These are phyloP conservation scores for Diphasiastrum complanatum DNA, from an alignment of 83 land plant genomes.

Conservation along the genomic window DNA sequence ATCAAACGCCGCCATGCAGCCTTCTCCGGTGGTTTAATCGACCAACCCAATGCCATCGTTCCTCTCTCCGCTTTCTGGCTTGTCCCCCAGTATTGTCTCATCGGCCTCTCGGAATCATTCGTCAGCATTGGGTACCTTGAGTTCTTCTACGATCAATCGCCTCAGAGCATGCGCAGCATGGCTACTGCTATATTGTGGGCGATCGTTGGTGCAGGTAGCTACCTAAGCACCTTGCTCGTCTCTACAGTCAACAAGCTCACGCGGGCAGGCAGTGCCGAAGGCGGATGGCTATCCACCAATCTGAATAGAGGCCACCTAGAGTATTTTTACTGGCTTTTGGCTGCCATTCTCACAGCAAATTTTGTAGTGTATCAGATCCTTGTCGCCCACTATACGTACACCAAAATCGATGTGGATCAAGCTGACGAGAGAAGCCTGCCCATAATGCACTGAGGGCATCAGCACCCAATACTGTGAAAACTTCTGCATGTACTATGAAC, in stretches of 20 bases:
- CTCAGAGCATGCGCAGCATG: slow-evolving; percentile 51
- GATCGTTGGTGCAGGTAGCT: slow-evolving; percentile 35
- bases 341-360: slow-evolving; percentile 36
- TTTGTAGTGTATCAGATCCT: slow-evolving; percentile 30
- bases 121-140: slow-evolving; percentile 36
- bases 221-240: slow-evolving; percentile 37
- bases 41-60: slow-evolving; percentile 15
- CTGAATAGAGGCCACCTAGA: slow-evolving; percentile 42
- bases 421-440: no score
- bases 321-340: slow-evolving; percentile 48
- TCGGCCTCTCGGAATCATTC: slow-evolving; percentile 51
- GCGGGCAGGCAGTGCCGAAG: slow-evolving; percentile 6
- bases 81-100: slow-evolving; percentile 41
- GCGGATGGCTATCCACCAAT: slow-evolving; percentile 46
- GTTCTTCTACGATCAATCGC: slow-evolving; percentile 60
- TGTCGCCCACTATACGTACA: slow-evolving; percentile 39
- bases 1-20: slow-evolving; percentile 32
- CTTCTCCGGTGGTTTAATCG: slow-evolving; percentile 1
- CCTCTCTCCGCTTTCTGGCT: slow-evolving; percentile 46
- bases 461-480: no score
- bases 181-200: slow-evolving; percentile 37
- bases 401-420: no score
- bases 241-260: slow-evolving; percentile 29
- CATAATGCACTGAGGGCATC: no score
- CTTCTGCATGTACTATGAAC: no score